Conservation (phyloP, 495 filamentous ascomycete genomes). For the Thozetella sp. region DNA sequence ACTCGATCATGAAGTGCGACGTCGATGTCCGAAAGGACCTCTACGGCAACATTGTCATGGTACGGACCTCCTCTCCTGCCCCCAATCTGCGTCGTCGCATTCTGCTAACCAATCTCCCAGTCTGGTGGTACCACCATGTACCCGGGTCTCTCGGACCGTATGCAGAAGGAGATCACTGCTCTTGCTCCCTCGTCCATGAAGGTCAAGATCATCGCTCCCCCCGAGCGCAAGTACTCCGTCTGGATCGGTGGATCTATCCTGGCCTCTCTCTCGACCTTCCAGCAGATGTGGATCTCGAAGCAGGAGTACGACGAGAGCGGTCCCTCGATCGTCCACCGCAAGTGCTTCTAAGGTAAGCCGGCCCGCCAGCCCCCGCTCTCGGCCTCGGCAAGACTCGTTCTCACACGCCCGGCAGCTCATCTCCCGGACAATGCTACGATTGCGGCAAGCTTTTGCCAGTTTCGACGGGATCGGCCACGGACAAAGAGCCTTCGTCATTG, state of each 20-base stretch:
- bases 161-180: slow-evolving; percentile 99
- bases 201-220: slow-evolving; percentile 98
- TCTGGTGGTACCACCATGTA: slow-evolving; percentile 99
- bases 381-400: no score
- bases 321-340: slow-evolving; percentile 99
- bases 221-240: slow-evolving; percentile 98
- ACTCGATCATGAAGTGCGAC: slow-evolving; percentile 99
- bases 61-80: slow-evolving; percentile 46
- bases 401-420: background rate
- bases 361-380: no score
- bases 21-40: slow-evolving; percentile 99
- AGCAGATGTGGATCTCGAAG: slow-evolving; percentile 99
- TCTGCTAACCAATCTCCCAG: slow-evolving; percentile 44
- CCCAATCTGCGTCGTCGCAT: background rate
- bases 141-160: slow-evolving; percentile 99
- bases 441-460: slow-evolving; percentile 32
- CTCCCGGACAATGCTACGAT: slow-evolving; percentile 16
- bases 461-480: slow-evolving; percentile 29
- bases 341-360: slow-evolving; percentile 92
- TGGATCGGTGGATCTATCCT: slow-evolving; percentile 99
- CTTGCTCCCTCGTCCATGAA: slow-evolving; percentile 99
- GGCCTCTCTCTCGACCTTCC: slow-evolving; percentile 99
- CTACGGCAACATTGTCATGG: slow-evolving; percentile 99
- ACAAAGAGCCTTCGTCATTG: slow-evolving; percentile 34
- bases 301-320: slow-evolving; percentile 99